Evolutionary conservation across 2,329 filamentous ascomycete species (phyloP), one percentile per base, ranked within the genome.

Genomic region (Plenodomus tracheiphilus): DNA sequence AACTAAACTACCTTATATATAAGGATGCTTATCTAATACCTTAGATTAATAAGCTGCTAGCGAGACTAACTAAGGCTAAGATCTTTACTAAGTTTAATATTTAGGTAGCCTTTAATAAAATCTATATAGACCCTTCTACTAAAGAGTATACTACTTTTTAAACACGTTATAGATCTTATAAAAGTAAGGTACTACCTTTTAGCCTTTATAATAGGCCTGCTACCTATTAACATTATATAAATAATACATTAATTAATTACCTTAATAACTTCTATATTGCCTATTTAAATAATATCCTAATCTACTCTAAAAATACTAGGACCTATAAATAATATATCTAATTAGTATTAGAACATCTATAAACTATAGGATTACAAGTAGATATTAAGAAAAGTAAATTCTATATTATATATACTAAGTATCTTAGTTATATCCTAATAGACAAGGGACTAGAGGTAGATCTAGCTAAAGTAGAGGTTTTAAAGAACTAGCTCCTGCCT

Each of bases 221-320:
- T 11, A 46, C 46, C n/a, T 58, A 54, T 20, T 57, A 54, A 35
- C 4, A 21, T 10, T 44, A 45, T 42, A 58, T 60, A 41, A 56
- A 60, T 51, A 46, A 47, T 30, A 39, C 41, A 13, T 34, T 58
- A 45, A 39, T 13, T 11, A 19, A 45, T 2, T 46, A 47, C 39
- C 8, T 58, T 18, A 25, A 57, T 46, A 48, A 48, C n/a, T 47
- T 53, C 34, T 46, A 41, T 53, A 56, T 49, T 28, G 25, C 43
- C 9, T 60, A 56, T 34, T 22, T 59, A 50, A 32, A 57, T 45
- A 51, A 59, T 46, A 51, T 59, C n/a, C 30, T 59, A 40, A 53
- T 59, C 18, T 58, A 45, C 19, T 44, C 39, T 25, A 54, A 40
- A 13, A 16, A 42, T 8, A 13, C 34, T 16, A 17, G 44, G 17